phyloP scores from a whole-genome alignment of 129 eudicot genomes.

The Sambucus nigra region DNA sequence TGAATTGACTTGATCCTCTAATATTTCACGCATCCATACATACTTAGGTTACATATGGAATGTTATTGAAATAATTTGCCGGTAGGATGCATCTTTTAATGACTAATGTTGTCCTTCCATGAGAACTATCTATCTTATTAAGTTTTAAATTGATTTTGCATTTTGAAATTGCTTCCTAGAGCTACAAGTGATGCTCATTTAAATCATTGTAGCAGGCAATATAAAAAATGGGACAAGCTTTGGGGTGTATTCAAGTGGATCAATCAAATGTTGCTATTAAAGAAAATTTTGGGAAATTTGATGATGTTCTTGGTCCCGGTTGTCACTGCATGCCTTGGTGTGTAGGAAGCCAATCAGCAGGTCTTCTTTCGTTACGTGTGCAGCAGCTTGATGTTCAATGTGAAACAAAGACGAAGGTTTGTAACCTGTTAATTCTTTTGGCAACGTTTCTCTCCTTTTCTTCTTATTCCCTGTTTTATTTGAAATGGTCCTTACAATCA shows the following conservation, averaged over 20 bases:
- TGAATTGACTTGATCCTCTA: no score
- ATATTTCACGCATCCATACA: no score
- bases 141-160: no score
- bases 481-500: no score
- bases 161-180: neutral
- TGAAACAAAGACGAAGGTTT: conserved; percentile 40
- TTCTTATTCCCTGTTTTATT: neutral
- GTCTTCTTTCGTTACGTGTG: conserved; percentile 24
- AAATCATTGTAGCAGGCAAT: neutral
- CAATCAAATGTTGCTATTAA: conserved; percentile 30
- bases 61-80: no score
- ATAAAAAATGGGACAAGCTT: conserved; percentile 29
- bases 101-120: no score
- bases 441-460: no score
- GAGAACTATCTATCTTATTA: no score
- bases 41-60: no score
- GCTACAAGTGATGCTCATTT: neutral
- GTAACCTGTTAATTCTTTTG: neutral
- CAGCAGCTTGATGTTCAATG: conserved; percentile 41
- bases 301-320: conserved; percentile 30
- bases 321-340: conserved; percentile 44
- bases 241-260: conserved; percentile 35
- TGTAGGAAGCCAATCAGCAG: conserved; percentile 25
- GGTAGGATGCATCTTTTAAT: no score
- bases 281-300: conserved; percentile 29